A percentile compares a stretch with the other conserved stretches of the same genome.
These are phyloP conservation scores for Quercus wislizeni DNA, from an alignment of 306 rosid genomes.

Conservation along the genomic window DNA sequence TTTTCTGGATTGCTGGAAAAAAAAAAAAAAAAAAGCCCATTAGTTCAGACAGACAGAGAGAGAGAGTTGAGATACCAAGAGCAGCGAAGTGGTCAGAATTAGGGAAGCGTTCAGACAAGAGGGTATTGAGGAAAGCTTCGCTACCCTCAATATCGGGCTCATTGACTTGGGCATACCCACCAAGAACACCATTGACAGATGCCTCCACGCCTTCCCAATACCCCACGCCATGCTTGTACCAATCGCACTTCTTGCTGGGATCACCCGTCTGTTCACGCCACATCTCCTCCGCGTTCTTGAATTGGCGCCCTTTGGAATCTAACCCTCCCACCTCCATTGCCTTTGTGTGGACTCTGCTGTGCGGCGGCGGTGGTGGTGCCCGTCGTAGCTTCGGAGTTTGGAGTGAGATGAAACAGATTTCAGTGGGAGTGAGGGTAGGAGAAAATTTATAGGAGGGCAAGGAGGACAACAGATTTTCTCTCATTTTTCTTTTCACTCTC, in stretches of 20 bases:
- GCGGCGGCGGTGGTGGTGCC: not conserved
- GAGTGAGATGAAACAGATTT: not conserved
- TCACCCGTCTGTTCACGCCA: constrained; percentile 85
- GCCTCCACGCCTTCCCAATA: constrained; percentile 96
- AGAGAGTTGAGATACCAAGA: constrained; percentile 52
- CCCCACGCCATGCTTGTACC: constrained; percentile 84
- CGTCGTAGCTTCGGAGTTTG: not conserved
- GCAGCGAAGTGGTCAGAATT: constrained; percentile 59
- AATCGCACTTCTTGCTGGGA: constrained; percentile 53
- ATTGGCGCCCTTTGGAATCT: constrained; percentile 74
- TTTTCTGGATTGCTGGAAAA: no score
- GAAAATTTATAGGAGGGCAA: not conserved
- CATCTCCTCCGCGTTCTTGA: constrained; percentile 74
- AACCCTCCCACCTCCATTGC: constrained; percentile 65
- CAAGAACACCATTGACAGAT: constrained; percentile 82
- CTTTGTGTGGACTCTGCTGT: not conserved
- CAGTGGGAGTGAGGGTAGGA: not conserved
- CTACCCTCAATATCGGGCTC: constrained; percentile 69
- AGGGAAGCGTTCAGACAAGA: constrained; percentile 57
- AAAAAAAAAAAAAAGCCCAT: no score
- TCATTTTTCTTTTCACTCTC: not conserved
- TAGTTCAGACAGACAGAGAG: not conserved
- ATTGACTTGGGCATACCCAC: constrained; percentile 72
- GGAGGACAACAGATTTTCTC: not conserved
- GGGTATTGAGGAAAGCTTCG: constrained; percentile 65